Evolutionary conservation across 78 protist species (phyloP).

Genomic region (Guillardia theta): DNA sequence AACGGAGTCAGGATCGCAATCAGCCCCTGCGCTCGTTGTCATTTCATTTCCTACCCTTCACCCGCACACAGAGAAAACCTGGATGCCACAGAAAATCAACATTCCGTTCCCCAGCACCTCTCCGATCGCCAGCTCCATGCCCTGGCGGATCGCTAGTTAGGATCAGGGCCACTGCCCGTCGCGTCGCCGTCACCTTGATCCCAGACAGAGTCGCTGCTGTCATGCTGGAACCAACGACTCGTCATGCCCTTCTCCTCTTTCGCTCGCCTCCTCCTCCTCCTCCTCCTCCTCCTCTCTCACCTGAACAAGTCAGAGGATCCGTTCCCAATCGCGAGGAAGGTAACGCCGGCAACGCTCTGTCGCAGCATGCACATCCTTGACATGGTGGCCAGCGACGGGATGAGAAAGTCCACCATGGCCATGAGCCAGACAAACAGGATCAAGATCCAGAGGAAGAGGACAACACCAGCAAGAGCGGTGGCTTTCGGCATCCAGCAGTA

Average conservation of each 20-base stretch:
- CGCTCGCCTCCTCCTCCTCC: too few relatives aligned
- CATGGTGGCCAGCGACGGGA: background rate
- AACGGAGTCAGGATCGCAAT: background rate
- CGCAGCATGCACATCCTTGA: background rate
- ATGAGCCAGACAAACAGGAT: background rate
- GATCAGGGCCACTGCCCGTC: too few relatives aligned
- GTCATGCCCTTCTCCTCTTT: too few relatives aligned
- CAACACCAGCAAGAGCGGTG: background rate
- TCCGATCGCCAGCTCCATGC: conserved; percentile 20
- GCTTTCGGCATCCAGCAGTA: background rate
- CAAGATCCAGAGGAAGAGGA: background rate
- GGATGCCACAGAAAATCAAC: background rate
- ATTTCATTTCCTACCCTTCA: too few relatives aligned
- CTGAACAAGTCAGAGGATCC: background rate
- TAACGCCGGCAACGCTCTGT: background rate
- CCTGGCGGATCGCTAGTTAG: too few relatives aligned
- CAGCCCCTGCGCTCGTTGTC: too few relatives aligned
- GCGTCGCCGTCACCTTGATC: too few relatives aligned
- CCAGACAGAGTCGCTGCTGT: background rate
- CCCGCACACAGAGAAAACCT: too few relatives aligned
- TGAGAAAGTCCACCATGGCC: background rate
- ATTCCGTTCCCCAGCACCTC: conserved; percentile 20
- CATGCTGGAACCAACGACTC: too few relatives aligned
- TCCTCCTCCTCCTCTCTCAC: too few relatives aligned
- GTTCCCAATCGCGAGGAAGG: conserved; percentile 2